These are phyloP conservation scores for Castanospermum australe DNA, from an alignment of 306 rosid genomes.

Conservation along the genomic window DNA sequence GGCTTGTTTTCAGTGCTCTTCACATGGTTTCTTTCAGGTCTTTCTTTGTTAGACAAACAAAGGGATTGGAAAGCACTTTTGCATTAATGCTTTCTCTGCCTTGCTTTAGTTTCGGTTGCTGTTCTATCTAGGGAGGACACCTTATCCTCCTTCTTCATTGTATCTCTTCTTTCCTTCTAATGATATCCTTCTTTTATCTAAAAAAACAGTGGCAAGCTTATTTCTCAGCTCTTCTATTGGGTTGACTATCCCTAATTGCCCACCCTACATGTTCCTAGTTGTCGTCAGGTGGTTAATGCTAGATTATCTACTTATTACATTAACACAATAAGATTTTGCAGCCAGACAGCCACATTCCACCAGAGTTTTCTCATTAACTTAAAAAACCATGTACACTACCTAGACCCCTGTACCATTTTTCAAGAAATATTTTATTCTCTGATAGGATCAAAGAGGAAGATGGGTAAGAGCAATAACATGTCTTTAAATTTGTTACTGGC, in stretches of 20 bases:
- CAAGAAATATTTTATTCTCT: background rate
- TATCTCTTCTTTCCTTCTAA: conserved; percentile 1
- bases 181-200: conserved; percentile 5
- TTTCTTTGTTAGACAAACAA: background rate
- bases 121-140: conserved; percentile 1
- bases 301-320: background rate
- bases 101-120: background rate
- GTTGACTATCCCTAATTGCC: background rate
- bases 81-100: conserved; percentile 2
- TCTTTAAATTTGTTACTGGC: background rate
- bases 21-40: background rate
- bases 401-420: background rate
- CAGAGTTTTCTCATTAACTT: background rate
- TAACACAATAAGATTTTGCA: background rate
- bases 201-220: too few species aligned
- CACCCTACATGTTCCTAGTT: background rate
- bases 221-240: background rate
- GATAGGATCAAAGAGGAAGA: background rate
- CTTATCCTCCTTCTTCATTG: background rate
- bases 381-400: background rate
- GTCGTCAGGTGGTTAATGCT: background rate
- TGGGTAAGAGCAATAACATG: background rate
- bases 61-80: background rate
- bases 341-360: background rate
- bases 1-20: background rate